phyloP scores from a whole-genome alignment of 305 asterid genomes.

The Euphrasia arctica region DNA sequence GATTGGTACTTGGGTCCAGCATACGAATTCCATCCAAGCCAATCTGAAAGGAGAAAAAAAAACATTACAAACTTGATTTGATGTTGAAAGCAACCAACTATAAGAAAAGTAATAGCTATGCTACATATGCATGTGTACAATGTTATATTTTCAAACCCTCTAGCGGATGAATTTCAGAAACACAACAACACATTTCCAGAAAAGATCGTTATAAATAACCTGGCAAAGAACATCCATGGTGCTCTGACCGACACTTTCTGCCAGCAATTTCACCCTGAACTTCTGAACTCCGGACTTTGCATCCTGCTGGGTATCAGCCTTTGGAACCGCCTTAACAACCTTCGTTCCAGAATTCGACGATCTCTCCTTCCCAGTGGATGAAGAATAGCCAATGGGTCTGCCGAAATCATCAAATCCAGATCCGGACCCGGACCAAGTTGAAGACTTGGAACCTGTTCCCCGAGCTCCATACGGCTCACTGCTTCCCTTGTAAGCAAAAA shows the following conservation, averaged over 20 bases:
- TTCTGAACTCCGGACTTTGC: conserved; percentile 75
- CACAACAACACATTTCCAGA: neutral
- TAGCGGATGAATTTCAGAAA: too few relatives aligned
- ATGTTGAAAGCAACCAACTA: conserved; percentile 17
- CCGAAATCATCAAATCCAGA: conserved; percentile 93
- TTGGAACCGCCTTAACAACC: conserved; percentile 85
- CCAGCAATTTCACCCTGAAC: conserved; percentile 78
- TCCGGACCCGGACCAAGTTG: conserved; percentile 76
- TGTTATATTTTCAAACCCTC: too few relatives aligned
- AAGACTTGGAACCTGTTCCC: conserved; percentile 76
- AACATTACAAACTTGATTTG: conserved; percentile 3
- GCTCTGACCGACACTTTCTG: conserved; percentile 83
- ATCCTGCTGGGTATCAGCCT: conserved; percentile 75
- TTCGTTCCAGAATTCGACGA: conserved; percentile 45
- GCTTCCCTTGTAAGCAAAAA: conserved; percentile 73
- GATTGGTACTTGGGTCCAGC: conserved; percentile 83
- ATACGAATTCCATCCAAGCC: conserved; percentile 97
- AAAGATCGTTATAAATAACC: conserved; percentile 34
- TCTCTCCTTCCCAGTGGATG: conserved; percentile 49
- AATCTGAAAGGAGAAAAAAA: conserved; percentile 47
- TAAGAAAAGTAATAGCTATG: conserved; percentile 3
- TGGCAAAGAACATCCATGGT: conserved; percentile 96
- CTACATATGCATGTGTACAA: neutral
- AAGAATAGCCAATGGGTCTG: conserved; percentile 73
- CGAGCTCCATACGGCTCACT: conserved; percentile 91